Percentiles rank a stretch among this genome's conserved stretches.
These are phyloP conservation scores for Lodderomyces orthopsilosis DNA, from an alignment of 1,139 yeast genomes.

Conservation along the genomic window DNA sequence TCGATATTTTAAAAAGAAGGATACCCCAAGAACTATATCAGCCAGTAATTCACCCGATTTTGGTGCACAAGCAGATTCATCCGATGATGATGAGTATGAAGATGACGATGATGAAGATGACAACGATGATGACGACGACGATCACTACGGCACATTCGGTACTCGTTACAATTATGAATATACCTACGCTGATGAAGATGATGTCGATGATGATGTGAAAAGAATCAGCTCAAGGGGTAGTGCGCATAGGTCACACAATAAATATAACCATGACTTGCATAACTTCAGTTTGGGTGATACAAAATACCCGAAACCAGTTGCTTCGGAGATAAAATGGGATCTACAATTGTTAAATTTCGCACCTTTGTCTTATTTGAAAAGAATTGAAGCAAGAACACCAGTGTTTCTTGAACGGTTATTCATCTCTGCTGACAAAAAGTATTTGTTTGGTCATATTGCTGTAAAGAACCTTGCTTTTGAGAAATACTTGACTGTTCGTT, in stretches of 20 bases:
- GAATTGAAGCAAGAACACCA: conserved; percentile 36
- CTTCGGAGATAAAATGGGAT: conserved; percentile 41
- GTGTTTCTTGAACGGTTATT: conserved; percentile 67
- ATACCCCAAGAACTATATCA: conserved; percentile 73
- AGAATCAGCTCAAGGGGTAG: background rate
- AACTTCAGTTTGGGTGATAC: conserved; percentile 20
- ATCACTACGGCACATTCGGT: background rate
- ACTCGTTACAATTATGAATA: conserved; percentile 3
- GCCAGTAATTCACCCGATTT: conserved; percentile 59
- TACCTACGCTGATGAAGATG: conserved; percentile 14
- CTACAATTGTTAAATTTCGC: conserved; percentile 49
- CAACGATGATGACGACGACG: conserved; percentile 8
- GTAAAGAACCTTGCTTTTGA: conserved; percentile 67
- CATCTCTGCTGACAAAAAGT: conserved; percentile 54
- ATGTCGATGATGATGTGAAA: conserved; percentile 7
- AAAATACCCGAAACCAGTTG: conserved; percentile 20
- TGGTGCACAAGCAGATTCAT: conserved; percentile 16
- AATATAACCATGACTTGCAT: conserved; percentile 18
- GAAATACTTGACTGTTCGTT: conserved; percentile 60
- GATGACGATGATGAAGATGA: conserved; percentile 23
- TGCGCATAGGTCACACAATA: background rate
- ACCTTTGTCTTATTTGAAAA: conserved; percentile 33
- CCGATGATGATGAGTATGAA: conserved; percentile 17
- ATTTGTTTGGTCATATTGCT: conserved; percentile 69
- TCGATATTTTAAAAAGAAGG: conserved; percentile 67